Percentiles rank a stretch among this genome's conserved stretches.
Evolutionary conservation across 208 protist genomes (phyloP).

Genomic region (Trypanosoma melophagium): DNA sequence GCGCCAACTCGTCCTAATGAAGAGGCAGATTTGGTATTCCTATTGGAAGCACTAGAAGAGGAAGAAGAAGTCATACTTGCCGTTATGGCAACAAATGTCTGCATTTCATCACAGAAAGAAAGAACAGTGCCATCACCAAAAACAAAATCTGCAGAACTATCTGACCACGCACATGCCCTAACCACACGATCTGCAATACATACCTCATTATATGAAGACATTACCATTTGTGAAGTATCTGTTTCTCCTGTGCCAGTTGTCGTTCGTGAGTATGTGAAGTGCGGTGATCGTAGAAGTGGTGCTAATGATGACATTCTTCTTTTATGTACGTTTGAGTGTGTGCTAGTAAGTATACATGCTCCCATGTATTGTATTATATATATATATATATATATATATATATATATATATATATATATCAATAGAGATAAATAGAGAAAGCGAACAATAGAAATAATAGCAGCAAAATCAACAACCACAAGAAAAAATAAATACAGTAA

Average conservation of each 20-base stretch:
- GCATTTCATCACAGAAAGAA: conserved; percentile 80
- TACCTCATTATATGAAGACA: conserved; percentile 27
- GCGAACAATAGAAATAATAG: conserved; percentile 7
- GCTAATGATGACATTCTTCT: conserved; percentile 1
- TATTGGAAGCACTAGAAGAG: not conserved
- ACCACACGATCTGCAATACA: conserved; percentile 47
- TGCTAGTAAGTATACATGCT: too few species aligned
- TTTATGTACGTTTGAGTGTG: not conserved
- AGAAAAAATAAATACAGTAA: conserved; percentile 16
- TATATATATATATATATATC: conserved; percentile 23
- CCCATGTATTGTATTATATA: not conserved
- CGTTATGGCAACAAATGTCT: conserved; percentile 73
- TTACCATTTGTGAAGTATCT: not conserved
- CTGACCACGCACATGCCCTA: conserved; percentile 60
- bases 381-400: not conserved
- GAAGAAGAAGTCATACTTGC: not conserved
- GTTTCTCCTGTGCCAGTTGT: not conserved
- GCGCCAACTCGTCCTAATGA: too few species aligned
- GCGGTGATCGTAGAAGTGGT: conserved; percentile 2
- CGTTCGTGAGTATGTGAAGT: conserved; percentile 8
- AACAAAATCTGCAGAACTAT: conserved; percentile 75
- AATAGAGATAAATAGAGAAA: conserved; percentile 15
- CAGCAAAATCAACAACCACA: conserved; percentile 21
- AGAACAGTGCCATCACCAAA: conserved; percentile 82
- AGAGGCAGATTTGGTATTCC: not conserved